Evolutionary conservation across 2,329 filamentous ascomycete species (phyloP).

Genomic region (Colletotrichum cereale): DNA sequence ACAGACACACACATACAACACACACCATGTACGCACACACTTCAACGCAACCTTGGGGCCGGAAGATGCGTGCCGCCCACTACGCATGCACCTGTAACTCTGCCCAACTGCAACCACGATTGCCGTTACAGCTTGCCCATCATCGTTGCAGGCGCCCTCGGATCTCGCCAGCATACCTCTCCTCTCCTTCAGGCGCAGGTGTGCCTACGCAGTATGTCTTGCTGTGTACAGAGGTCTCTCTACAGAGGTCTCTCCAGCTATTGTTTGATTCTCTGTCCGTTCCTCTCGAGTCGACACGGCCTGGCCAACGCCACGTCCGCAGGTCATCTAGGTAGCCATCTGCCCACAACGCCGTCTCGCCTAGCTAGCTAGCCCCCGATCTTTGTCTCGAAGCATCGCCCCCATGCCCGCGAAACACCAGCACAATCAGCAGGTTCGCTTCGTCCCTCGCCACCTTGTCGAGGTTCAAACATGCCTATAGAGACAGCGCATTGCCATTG

Average conservation of each 20-base stretch:
- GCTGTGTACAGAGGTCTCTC: too few species aligned
- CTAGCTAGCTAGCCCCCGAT: slow-evolving; percentile 29
- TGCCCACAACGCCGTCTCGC: neutral
- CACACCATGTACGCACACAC: neutral
- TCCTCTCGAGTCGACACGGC: neutral
- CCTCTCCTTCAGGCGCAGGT: neutral
- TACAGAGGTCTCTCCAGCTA: neutral
- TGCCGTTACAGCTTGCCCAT: neutral
- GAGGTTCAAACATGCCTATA: neutral
- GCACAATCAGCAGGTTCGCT: neutral
- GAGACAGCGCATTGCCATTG: slow-evolving; percentile 7
- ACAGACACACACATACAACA: neutral
- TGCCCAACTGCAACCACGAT: neutral
- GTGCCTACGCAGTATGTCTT: neutral
- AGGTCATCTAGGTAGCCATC: neutral
- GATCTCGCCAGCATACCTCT: neutral
- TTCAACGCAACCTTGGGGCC: neutral
- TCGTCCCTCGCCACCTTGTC: neutral
- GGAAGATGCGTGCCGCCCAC: neutral
- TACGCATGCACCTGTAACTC: neutral
- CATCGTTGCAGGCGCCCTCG: neutral
- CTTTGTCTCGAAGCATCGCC: slow-evolving; percentile 10
- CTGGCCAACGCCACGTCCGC: slow-evolving; percentile 3
- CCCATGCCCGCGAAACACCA: slow-evolving; percentile 3
- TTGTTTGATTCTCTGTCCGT: neutral